Evolutionary conservation across 306 rosid genomes (phyloP), one percentile per base, ranked within the genome.

Genomic region (Corylus avellana): DNA sequence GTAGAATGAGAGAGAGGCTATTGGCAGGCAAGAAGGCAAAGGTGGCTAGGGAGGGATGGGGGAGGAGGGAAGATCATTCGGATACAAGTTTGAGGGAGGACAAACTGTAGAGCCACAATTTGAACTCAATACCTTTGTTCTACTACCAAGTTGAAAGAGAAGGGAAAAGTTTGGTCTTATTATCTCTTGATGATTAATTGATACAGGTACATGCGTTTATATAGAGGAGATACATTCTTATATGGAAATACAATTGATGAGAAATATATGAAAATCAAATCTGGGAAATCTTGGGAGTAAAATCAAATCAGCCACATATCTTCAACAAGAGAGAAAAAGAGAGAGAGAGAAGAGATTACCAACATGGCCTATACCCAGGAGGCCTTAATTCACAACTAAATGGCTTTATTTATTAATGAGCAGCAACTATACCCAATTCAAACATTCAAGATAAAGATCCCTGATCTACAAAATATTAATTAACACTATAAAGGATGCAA

Each of bases 11-110:
- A 17, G 97, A 91, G 67, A 98, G 91, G 49, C 91, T 91, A 70
- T 95, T 95, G 2, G 98, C 98, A 3, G 98, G 98, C 84, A 92
- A 94, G 29, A 97, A 86, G 16, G 94, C 97, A 32, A 84, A 88
- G 39, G 86, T 57, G 1, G 92, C 83, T 8, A 96, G 88, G 12
- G 98, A 75, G 0, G 97, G 85, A 1, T 22, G 97, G 91, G 0
- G 98, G 90, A 13, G 97, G 93, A 42, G 8, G 7, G 7, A 42
- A 42, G 35, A 32, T 32, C 35, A 32, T 32, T 32, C 2, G 2
- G 35, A 2, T 32, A 32, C 35, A 32, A 32, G 2, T 32, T 32
- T 32, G 35, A 32, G 35, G 35, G 3, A 32, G 2, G 35, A 32
- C 2, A 32, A 3, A 32, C 35, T 32, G 35, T 32, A 32, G 35